Evolutionary conservation across 1,139 yeast genomes (phyloP).

Genomic region (Lodderomyces oxycetoniae): DNA sequence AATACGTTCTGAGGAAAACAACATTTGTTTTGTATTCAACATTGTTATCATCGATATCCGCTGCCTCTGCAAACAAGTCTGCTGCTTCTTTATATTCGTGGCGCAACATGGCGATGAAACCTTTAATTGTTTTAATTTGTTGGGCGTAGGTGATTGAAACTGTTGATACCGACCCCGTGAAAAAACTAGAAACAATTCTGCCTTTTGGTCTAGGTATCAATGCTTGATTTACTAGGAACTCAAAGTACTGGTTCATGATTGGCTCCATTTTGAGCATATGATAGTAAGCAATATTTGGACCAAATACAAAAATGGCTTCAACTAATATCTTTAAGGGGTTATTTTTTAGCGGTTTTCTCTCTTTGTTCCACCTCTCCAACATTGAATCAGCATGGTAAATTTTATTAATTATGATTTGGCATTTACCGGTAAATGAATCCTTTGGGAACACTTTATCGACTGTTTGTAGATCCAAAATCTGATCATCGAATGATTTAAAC

Average conservation of each 20-base stretch:
- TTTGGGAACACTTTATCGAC: slow-evolving; percentile 7
- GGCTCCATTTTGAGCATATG: slow-evolving; percentile 11
- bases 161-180: slow-evolving; percentile 1
- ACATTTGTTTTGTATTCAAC: background rate
- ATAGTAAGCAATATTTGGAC: slow-evolving; percentile 11
- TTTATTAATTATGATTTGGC: slow-evolving; percentile 10
- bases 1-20: slow-evolving; percentile 4
- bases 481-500: slow-evolving; percentile 11
- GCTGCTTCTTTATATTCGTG: slow-evolving; percentile 11
- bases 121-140: slow-evolving; percentile 9
- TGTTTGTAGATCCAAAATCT: slow-evolving; percentile 9
- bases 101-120: slow-evolving; percentile 12
- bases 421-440: slow-evolving; percentile 12
- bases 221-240: slow-evolving; percentile 2
- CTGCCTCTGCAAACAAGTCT: slow-evolving; percentile 6
- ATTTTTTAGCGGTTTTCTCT: slow-evolving; percentile 6
- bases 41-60: slow-evolving; percentile 1
- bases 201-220: slow-evolving; percentile 3
- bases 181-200: slow-evolving; percentile 10
- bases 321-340: slow-evolving; percentile 9
- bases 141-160: slow-evolving; percentile 2
- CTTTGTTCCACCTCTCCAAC: slow-evolving; percentile 11
- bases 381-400: slow-evolving; percentile 6
- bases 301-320: slow-evolving; percentile 11
- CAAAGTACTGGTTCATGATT: slow-evolving; percentile 9